Evolutionary conservation across 2,329 filamentous ascomycete genomes (phyloP), one percentile per base, ranked within the genome.

Genomic region (Cytospora mali): DNA sequence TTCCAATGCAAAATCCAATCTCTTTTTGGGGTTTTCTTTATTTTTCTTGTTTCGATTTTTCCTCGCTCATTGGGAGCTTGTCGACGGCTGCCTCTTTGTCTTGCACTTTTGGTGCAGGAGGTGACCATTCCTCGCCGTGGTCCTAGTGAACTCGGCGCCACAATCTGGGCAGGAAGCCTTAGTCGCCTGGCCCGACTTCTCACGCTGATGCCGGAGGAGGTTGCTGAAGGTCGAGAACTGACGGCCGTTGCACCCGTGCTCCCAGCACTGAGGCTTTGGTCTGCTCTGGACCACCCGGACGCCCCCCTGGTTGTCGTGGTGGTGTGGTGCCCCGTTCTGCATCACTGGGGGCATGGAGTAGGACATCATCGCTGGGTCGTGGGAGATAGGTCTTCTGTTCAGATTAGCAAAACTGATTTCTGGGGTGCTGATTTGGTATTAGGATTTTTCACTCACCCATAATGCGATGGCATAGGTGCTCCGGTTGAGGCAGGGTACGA

Each of bases 141-240:
- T 97, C 69, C 94, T 84, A 14, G 94, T 97, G 71, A 98, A 98
- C 71, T 96, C 93, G 13, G 93, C 93, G 42, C 93, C 92, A 72
- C 94, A 98, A 73, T 93, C 90, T 21, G 92, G 93, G 73, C 94
- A 98, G 55, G 88, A 88, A 3, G 92, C 92, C 78, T 97, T 97
- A 31, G 90, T 83, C 13, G 93, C 92, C 58, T 93, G 93, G 28
- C 94, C 94, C 0, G 92, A 96, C 75, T 97, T 97, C 76, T 98
- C 94, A 50, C 94, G 86, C 76, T 97, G 93, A 74, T 98, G 94
- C 66, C 94, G 85, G 42, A 97, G 81, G 4, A 97, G 84, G 73
- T 97, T 97, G 84, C 93, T 97, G 74, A 97, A 97, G 4, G 94
- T 97, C 21, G 92, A 96, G 73, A 98, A 98, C 71, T 96, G 91